Conservation (phyloP, 75 land plant genomes). For the Cupressus sempervirens region DNA sequence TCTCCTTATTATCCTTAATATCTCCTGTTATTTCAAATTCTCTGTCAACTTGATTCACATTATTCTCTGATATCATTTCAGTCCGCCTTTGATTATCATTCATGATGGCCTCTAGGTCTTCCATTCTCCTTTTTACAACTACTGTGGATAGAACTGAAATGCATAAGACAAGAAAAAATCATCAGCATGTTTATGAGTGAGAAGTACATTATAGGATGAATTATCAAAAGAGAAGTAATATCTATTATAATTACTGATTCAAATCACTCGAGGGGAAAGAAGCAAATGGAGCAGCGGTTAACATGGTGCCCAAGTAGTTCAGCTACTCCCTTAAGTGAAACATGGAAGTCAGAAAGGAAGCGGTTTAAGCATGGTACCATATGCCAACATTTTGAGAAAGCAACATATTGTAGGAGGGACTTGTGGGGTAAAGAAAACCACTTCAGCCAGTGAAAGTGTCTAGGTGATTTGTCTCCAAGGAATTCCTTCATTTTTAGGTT, state of each 20-base stretch:
- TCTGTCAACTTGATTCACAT: background rate
- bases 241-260: too few species aligned
- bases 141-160: background rate
- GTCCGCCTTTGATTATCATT: background rate
- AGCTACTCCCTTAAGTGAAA: too few species aligned
- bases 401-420: background rate
- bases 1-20: background rate
- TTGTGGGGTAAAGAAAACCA: background rate
- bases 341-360: background rate
- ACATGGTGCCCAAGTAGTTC: too few species aligned
- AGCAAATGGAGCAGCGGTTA: too few species aligned
- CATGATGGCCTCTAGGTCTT: slow-evolving; percentile 7
- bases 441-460: too few species aligned
- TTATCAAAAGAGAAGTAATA: too few species aligned
- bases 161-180: background rate
- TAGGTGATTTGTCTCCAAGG: too few species aligned
- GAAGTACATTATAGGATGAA: too few species aligned
- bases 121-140: slow-evolving; percentile 11
- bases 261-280: too few species aligned
- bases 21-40: background rate
- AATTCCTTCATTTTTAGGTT: too few species aligned
- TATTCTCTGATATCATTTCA: background rate
- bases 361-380: background rate
- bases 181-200: too few species aligned
- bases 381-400: background rate